These are phyloP conservation scores for Agrostemma githago DNA, from an alignment of 148 eudicot species.

Conservation along the genomic window DNA sequence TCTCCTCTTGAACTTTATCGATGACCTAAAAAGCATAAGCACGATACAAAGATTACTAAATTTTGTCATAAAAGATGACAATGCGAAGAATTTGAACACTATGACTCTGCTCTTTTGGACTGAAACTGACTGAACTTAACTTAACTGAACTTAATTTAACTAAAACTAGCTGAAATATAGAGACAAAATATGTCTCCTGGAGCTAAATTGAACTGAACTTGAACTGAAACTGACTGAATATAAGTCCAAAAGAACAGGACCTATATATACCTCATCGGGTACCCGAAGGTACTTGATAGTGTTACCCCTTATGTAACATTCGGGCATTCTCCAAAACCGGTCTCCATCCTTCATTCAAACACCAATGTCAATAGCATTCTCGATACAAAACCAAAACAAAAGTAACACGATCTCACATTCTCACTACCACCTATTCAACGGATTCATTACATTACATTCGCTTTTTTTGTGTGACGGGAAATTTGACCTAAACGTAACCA, in stretches of 20 bases:
- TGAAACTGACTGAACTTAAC: no score
- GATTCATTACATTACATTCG: background rate
- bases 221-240: no score
- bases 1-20: conserved; percentile 84
- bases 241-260: no score
- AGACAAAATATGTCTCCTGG: no score
- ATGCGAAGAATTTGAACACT: background rate
- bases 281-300: conserved; percentile 66
- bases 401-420: no score
- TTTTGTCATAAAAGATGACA: no score
- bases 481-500: background rate
- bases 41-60: background rate
- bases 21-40: conserved; percentile 45
- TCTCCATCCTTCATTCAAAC: conserved; percentile 70
- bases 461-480: no score
- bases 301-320: conserved; percentile 87
- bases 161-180: no score
- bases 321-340: conserved; percentile 96
- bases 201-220: no score
- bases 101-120: no score
- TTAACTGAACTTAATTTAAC: no score
- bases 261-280: conserved; percentile 41
- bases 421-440: no score
- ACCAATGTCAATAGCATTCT: background rate
- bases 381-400: background rate